phyloP scores from a whole-genome alignment of 139 green algal species.

The Micractinium conductrix region DNA sequence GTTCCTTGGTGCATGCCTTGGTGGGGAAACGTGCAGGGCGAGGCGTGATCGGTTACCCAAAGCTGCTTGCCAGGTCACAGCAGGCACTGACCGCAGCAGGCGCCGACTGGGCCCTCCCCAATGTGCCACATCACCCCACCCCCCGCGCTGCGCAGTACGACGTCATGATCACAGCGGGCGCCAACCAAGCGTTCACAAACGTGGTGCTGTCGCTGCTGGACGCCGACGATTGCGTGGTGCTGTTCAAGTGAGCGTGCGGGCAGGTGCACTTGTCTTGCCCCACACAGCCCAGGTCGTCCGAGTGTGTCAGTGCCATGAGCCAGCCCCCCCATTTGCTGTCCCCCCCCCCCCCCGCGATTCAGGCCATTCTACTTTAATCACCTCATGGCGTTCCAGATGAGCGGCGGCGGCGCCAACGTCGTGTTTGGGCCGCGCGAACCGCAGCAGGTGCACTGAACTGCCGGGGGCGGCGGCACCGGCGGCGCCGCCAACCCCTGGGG shows the following conservation, averaged over 20 bases:
- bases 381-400: conserved; percentile 85
- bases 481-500: no score
- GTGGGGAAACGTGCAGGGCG: no score
- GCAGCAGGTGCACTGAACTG: no score
- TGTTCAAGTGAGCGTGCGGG: conserved; percentile 68
- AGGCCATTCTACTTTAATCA: conserved; percentile 98
- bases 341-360: not conserved
- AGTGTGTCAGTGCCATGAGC: no score
- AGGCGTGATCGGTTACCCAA: no score
- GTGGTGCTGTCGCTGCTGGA: conserved; percentile 85
- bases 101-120: no score
- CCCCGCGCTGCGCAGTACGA: conserved; percentile 61
- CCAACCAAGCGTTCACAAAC: conserved; percentile 94
- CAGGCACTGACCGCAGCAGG: no score
- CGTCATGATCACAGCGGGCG: conserved; percentile 92
- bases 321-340: no score
- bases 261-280: no score
- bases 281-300: no score
- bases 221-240: conserved; percentile 66
- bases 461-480: no score
- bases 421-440: conserved; percentile 48
- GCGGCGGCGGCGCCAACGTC: conserved; percentile 54
- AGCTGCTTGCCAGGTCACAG: not conserved
- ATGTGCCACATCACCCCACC: no score
- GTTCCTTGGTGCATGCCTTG: not conserved